Evolutionary conservation across 345 rosid genomes (phyloP).

Genomic region (Corymbia maculata): DNA sequence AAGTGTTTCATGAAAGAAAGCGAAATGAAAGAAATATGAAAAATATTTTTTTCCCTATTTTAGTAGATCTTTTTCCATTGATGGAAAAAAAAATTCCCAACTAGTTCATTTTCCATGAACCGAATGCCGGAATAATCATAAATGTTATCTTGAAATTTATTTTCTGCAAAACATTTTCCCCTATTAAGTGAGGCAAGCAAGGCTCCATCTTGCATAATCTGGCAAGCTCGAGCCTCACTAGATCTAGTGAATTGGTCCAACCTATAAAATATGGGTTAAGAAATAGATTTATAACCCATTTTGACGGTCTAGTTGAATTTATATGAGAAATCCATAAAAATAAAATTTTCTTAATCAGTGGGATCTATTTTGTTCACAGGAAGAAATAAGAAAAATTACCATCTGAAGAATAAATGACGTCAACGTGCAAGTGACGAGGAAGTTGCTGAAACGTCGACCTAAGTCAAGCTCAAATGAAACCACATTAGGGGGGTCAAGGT

Average conservation of each 20-base stretch:
- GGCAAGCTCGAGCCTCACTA: too few species aligned
- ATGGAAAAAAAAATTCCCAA: accelerated
- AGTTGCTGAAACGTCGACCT: neutral
- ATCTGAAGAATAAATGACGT: neutral
- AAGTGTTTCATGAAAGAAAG: too few species aligned
- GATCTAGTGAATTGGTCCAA: too few species aligned
- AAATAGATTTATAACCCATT: neutral
- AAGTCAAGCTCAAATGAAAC: neutral
- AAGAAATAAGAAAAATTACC: neutral
- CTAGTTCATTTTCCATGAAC: neutral
- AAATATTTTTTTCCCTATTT: neutral
- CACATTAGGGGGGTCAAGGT: neutral
- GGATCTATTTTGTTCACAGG: neutral
- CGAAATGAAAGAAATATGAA: too few species aligned
- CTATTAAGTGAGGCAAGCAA: too few species aligned
- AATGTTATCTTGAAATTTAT: too few species aligned
- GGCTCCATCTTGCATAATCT: too few species aligned
- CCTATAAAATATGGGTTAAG: neutral
- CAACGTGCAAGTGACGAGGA: neutral
- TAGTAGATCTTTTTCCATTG: neutral
- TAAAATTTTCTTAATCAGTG: too few species aligned
- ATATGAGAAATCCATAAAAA: neutral
- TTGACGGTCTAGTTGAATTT: neutral
- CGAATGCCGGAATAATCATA: accelerated
- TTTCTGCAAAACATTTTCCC: too few species aligned